Conservation (phyloP, 1,139 yeast species). For the Suhomyces bribrorum region DNA sequence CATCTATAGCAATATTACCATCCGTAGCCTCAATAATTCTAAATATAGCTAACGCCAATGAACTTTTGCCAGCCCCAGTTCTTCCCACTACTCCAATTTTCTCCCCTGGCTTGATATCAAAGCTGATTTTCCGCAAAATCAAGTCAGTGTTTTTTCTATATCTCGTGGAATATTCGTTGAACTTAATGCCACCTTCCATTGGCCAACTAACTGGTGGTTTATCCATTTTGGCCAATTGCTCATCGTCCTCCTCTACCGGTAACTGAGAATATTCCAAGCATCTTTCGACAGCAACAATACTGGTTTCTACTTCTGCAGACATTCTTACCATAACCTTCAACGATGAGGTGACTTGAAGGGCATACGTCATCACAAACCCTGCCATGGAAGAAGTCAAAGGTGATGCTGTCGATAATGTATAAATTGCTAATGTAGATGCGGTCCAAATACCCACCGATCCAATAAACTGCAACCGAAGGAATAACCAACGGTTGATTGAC, state of each 20-base stretch:
- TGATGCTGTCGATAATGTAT: constrained; percentile 20
- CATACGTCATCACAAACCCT: constrained; percentile 74
- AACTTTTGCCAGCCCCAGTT: constrained; percentile 97
- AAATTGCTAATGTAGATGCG: constrained; percentile 57
- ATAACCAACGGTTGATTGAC: constrained; percentile 70
- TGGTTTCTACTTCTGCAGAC: constrained; percentile 74
- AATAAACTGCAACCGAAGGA: constrained; percentile 65
- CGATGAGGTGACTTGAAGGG: constrained; percentile 61
- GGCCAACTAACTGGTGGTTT: constrained; percentile 70
- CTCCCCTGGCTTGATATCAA: constrained; percentile 72
- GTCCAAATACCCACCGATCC: constrained; percentile 65
- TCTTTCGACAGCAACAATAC: constrained; percentile 75
- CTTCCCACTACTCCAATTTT: constrained; percentile 95
- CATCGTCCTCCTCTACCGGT: constrained; percentile 53
- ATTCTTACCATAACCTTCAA: constrained; percentile 63
- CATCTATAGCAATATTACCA: constrained; percentile 57
- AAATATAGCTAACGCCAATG: constrained; percentile 85
- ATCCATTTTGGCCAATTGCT: constrained; percentile 18
- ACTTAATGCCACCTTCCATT: constrained; percentile 64
- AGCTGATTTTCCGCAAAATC: constrained; percentile 69
- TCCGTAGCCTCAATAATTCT: constrained; percentile 73
- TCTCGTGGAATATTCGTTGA: constrained; percentile 75
- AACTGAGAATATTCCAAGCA: constrained; percentile 70
- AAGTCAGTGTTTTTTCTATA: constrained; percentile 84
- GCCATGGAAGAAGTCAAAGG: constrained; percentile 65